A percentile compares a stretch with the other conserved stretches of the same genome.
Conservation (phyloP, 1,139 yeast genomes). For the Scheffersomyces segobiensis region DNA sequence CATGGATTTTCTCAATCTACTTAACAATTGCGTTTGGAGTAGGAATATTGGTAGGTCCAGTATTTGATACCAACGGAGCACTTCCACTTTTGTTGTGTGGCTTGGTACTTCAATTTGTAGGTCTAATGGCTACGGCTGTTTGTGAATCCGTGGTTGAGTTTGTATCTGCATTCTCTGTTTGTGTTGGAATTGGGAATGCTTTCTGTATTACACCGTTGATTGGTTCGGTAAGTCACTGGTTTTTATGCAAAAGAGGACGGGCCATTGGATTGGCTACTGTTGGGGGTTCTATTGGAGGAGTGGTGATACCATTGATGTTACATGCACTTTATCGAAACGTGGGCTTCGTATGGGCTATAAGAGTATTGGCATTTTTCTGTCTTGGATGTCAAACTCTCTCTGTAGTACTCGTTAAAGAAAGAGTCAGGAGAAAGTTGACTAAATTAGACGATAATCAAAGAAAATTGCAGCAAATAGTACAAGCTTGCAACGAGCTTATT, state of each 20-base stretch:
- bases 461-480: not conserved
- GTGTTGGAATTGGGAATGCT: slow-evolving; percentile 37
- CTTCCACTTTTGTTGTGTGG: slow-evolving; percentile 26
- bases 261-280: slow-evolving; percentile 40
- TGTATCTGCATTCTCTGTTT: slow-evolving; percentile 32
- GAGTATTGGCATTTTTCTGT: slow-evolving; percentile 35
- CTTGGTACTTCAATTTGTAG: slow-evolving; percentile 27
- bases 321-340: slow-evolving; percentile 28
- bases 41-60: slow-evolving; percentile 37
- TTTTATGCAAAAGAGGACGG: slow-evolving; percentile 31
- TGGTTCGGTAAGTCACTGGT: slow-evolving; percentile 44
- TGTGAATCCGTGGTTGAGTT: slow-evolving; percentile 34
- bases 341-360: slow-evolving; percentile 38
- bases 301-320: slow-evolving; percentile 35
- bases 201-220: slow-evolving; percentile 37
- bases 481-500: slow-evolving; percentile 16
- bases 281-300: slow-evolving; percentile 44
- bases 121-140: slow-evolving; percentile 36
- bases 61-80: slow-evolving; percentile 37
- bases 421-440: slow-evolving; percentile 26
- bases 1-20: slow-evolving; percentile 43
- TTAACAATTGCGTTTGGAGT: slow-evolving; percentile 30
- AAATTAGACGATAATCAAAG: not conserved
- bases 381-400: slow-evolving; percentile 28
- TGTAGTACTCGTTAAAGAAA: slow-evolving; percentile 45